phyloP scores from a whole-genome alignment of 345 rosid species.

The Theobroma cacao region DNA sequence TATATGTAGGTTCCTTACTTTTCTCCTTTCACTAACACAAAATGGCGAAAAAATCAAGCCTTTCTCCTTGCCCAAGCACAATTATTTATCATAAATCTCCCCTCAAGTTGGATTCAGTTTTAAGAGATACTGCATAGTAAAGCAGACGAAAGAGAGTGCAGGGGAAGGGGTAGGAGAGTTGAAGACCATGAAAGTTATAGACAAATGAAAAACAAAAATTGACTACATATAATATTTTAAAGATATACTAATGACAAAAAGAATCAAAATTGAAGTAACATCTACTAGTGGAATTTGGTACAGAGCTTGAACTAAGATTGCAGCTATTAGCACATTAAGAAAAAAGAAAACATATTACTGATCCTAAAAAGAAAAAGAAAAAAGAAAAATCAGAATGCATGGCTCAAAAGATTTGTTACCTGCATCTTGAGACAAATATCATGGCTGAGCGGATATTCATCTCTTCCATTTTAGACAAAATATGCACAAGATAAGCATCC shows the following conservation, averaged over 20 bases:
- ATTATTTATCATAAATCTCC: not conserved
- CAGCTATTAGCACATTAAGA: not conserved
- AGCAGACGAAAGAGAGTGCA: not conserved
- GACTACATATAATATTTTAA: not conserved
- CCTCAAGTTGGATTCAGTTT: not conserved
- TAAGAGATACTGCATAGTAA: not conserved
- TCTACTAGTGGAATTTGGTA: not conserved
- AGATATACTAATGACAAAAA: not conserved
- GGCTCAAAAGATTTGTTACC: constrained; percentile 39
- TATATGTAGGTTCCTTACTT: not conserved
- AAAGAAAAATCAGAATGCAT: not conserved
- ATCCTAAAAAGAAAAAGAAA: not conserved
- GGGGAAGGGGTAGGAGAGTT: not conserved
- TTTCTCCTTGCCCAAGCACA: not conserved
- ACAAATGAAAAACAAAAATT: not conserved
- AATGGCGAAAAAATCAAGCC: not conserved
- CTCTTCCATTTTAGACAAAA: constrained; percentile 79
- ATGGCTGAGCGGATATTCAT: constrained; percentile 86
- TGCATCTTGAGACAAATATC: constrained; percentile 94
- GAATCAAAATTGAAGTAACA: not conserved
- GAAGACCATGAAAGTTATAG: not conserved
- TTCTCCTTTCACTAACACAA: not conserved
- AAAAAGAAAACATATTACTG: not conserved
- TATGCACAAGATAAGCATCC: constrained; percentile 76
- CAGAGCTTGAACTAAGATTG: not conserved